Evolutionary conservation across 345 rosid species (phyloP), one percentile per base, ranked within the genome.

Genomic region (Toxicodendron radicans): DNA sequence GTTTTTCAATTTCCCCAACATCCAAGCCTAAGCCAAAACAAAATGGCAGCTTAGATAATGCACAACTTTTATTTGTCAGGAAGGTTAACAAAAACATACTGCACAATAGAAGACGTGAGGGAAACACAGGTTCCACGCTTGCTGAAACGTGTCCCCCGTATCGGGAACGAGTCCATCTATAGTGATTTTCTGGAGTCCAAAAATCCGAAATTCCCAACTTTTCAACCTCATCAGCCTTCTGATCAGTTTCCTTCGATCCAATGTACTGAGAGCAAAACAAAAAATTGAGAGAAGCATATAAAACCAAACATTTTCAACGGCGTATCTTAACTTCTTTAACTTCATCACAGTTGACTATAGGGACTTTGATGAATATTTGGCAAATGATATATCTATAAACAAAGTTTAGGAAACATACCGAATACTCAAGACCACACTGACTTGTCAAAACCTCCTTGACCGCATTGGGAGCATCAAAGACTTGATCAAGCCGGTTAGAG

Each of bases 101-200:
- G 71, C 92, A 85, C 35, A 86, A 70, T 57, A 92, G 84, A 82
- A 95, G 98, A 69, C 91, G 91, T 23, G 98, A 92, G 10, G 66
- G 87, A 70, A 54, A 43, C 71, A 95, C 94, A 59, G 97, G 81
- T 64, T 91, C 97, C 64, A 95, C 92, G 65, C 80, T 86, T 60
- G 83, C 98, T 48, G 99, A 92, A 49, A 82, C 52, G 75, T 90
- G 94, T 48, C 85, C 91, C 49, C 92, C 97, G 78, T 95, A 95
- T 88, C 99, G 87, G 65, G 99, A 95, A 70, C 77, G 65, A 72
- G 91, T 81, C 99, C 99, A 95, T 27, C 88, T 79, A 73, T 92
- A 95, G 80, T 95, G 98, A 86, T 85, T 91, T 70, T 91, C 95
- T 10, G 97, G 98, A 46, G 99, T 92, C 97, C 97, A 95, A 79